Percentiles rank a stretch among this genome's conserved stretches.
phyloP scores from a whole-genome alignment of 2,329 filamentous ascomycete genomes.

The Penicillium brasilianum region DNA sequence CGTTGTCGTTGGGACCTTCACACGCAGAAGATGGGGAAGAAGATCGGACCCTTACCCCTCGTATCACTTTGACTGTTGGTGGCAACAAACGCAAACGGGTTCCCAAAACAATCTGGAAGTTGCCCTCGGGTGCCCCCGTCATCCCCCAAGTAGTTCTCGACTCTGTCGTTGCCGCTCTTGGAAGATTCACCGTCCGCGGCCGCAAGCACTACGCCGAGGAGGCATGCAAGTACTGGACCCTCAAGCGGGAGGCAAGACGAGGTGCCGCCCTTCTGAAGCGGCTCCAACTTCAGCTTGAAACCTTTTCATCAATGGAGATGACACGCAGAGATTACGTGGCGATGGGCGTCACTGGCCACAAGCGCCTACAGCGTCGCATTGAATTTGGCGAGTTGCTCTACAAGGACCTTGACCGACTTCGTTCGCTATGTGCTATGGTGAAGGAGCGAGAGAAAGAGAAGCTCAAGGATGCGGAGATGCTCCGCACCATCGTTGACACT shows the following conservation, averaged over 20 bases:
- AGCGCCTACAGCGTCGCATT: constrained; percentile 78
- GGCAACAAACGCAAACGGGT: constrained; percentile 65
- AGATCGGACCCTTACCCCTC: constrained; percentile 49
- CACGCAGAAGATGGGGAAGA: constrained; percentile 59
- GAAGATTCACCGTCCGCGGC: constrained; percentile 81
- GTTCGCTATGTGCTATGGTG: constrained; percentile 69
- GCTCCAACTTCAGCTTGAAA: constrained; percentile 91
- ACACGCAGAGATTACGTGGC: constrained; percentile 93
- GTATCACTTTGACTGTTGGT: constrained; percentile 59
- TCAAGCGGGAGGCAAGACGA: constrained; percentile 90
- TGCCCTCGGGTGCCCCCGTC: constrained; percentile 92
- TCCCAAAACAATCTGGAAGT: constrained; percentile 79
- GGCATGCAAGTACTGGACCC: constrained; percentile 95
- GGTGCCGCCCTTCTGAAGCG: constrained; percentile 92
- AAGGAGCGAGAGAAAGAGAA: constrained; percentile 79
- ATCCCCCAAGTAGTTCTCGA: constrained; percentile 89
- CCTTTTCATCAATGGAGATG: constrained; percentile 96
- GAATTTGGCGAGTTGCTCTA: constrained; percentile 75
- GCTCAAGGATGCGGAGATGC: constrained; percentile 73
- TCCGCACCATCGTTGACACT: constrained; percentile 80
- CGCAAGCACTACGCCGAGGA: constrained; percentile 92
- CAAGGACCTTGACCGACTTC: constrained; percentile 75
- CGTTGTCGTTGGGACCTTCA: constrained; percentile 77
- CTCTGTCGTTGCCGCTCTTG: constrained; percentile 80
- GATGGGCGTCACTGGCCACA: constrained; percentile 84